A percentile compares a stretch with the other conserved stretches of the same genome.
Evolutionary conservation across 495 filamentous ascomycete genomes (phyloP).

Genomic region (Penicillium turbatum): DNA sequence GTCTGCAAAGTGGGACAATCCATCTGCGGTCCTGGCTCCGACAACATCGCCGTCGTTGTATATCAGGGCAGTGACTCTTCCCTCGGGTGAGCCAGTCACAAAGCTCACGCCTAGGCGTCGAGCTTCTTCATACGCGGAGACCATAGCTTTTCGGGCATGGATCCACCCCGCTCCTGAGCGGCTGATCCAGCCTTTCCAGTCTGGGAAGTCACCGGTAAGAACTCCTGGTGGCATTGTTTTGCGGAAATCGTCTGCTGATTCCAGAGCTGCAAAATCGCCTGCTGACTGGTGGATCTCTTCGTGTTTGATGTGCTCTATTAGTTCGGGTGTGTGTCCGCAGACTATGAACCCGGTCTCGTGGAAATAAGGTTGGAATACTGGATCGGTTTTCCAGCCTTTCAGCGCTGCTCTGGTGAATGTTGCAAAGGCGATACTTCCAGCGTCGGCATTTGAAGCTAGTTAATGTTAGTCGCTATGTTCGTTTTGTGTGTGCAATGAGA

Average conservation of each 20-base stretch:
- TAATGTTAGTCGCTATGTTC: constrained; percentile 7
- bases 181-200: constrained; percentile 49
- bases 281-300: constrained; percentile 30
- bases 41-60: constrained; percentile 32
- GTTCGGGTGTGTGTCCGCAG: constrained; percentile 34
- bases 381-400: constrained; percentile 45
- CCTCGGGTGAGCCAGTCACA: constrained; percentile 35
- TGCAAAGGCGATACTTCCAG: constrained; percentile 31
- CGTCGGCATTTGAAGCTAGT: constrained; percentile 17
- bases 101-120: constrained; percentile 43
- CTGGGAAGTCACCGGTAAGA: constrained; percentile 45
- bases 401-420: constrained; percentile 36
- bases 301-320: constrained; percentile 35
- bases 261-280: constrained; percentile 22
- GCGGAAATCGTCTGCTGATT: constrained; percentile 43
- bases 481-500: not conserved
- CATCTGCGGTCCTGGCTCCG: constrained; percentile 32
- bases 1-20: constrained; percentile 33
- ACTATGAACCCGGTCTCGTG: constrained; percentile 48
- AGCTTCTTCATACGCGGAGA: constrained; percentile 42
- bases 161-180: constrained; percentile 47
- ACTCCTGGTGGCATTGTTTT: constrained; percentile 50
- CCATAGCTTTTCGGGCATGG: constrained; percentile 43
- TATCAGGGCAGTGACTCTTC: constrained; percentile 33
- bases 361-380: constrained; percentile 46